Evolutionary conservation across 257 asterid species (phyloP), one percentile per base, ranked within the genome.

Genomic region (Plectranthus barbatus): DNA sequence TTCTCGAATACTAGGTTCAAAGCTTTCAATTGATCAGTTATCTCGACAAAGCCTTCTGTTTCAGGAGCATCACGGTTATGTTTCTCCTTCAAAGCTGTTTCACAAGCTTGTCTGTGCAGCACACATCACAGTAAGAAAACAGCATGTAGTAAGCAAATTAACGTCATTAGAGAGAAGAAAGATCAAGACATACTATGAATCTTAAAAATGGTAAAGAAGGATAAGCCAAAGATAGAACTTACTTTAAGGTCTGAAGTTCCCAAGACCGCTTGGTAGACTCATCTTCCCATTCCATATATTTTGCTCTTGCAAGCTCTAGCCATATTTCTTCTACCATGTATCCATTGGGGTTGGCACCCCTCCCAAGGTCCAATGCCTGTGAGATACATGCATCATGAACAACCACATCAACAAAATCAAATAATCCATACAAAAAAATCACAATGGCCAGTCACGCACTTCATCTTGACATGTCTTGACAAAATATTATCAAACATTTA

Each of bases 271-370:
- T 63, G 42, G 84, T 71, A 12, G 96, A 85, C 70, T 80, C 86
- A 62, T 79, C 62, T 66, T 92, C 97, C 99, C 99, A 92, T 42
- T 50, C 56, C 53, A 85, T 61, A 75, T 92, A 92, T 79, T 81
- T 87, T 49, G 96, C 99, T 69, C 63, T 86, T 37, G 97, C 91
- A 54, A 92, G 95, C 77, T 82, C 97, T 73, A 72, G 90, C 97
- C 97, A 92, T 45, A 89, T 89, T 72, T 92, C 96, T 75, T 89
- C 97, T 57, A 89, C 90, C 97, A 89, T 85, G 76, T 80, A 82
- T 18, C 95, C 83, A 49, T 79, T 75, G 29, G 95, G 90, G 52
- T 79, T 58, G 19, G 85, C 86, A 53, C 80, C 86, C 60, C 84
- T 81, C 64, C 90, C 95, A 50, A 85, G 89, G 80, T 92, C 94